These are phyloP conservation scores for Globisporangium camurandrum DNA, from an alignment of 352 stramenopile species.

Conservation along the genomic window DNA sequence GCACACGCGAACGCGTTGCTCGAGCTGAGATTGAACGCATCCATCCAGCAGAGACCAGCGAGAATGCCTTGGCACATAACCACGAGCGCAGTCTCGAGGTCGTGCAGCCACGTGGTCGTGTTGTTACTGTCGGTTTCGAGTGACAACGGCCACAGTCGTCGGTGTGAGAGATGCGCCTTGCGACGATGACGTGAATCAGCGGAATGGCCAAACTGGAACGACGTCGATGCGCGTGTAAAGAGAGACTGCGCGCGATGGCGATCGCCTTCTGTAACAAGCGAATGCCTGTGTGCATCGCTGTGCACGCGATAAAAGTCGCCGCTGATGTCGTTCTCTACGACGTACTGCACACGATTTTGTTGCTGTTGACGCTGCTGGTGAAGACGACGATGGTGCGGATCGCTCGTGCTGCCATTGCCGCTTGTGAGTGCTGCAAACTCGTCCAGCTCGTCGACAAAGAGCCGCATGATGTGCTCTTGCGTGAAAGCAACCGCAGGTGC, in stretches of 20 bases:
- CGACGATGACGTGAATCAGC: no score
- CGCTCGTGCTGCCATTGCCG: not conserved
- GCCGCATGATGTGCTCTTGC: constrained; percentile 9
- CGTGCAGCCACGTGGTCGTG: constrained; percentile 11
- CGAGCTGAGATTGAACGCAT: constrained; percentile 42
- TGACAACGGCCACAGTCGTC: not conserved
- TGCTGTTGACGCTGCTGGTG: not conserved
- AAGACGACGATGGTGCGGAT: not conserved
- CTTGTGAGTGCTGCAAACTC: constrained; percentile 1
- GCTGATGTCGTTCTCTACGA: constrained; percentile 52
- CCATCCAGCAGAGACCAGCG: constrained; percentile 58
- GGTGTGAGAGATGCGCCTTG: no score
- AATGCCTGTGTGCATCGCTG: no score
- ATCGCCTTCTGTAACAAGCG: no score
- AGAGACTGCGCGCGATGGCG: not conserved
- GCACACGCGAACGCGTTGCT: constrained; percentile 30
- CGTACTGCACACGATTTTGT: constrained; percentile 15
- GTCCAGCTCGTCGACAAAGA: constrained; percentile 12
- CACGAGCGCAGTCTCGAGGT: constrained; percentile 33
- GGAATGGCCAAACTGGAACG: constrained; percentile 1
- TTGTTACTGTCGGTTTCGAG: not conserved
- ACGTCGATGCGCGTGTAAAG: not conserved
- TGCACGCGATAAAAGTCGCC: constrained; percentile 54
- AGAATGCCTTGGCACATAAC: constrained; percentile 46
- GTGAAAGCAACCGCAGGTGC: not conserved